Conservation (phyloP, 306 rosid genomes). For the Ziziphus jujuba region DNA sequence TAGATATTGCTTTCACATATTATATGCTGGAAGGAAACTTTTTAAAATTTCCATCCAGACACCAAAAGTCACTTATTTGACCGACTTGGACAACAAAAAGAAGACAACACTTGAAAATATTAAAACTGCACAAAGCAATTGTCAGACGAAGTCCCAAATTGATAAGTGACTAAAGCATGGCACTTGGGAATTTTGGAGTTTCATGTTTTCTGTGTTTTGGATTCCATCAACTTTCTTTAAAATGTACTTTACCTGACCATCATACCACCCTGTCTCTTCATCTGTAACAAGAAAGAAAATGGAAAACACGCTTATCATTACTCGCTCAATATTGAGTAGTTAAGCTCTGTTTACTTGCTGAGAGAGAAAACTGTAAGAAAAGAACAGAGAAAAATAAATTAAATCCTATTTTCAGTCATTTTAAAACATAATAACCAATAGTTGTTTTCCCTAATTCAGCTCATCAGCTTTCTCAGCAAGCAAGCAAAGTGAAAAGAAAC, state of each 20-base stretch:
- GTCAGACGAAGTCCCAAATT: background rate
- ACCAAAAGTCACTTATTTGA: too few relatives aligned
- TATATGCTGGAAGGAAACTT: too few relatives aligned
- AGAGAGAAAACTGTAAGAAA: background rate
- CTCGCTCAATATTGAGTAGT: background rate
- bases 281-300: slow-evolving; percentile 45
- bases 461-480: background rate
- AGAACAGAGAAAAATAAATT: background rate
- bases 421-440: too few relatives aligned
- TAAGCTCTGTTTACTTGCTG: background rate
- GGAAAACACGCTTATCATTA: background rate
- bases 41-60: too few relatives aligned
- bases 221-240: background rate
- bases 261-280: slow-evolving; percentile 99
- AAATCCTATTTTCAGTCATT: too few relatives aligned
- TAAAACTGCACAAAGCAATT: background rate
- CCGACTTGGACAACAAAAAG: too few relatives aligned
- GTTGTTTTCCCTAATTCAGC: too few relatives aligned
- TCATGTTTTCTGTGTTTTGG: too few relatives aligned
- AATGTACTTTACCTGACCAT: slow-evolving; percentile 69
- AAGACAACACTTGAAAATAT: too few relatives aligned
- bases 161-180: too few relatives aligned
- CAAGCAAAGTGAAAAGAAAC: background rate
- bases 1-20: too few relatives aligned
- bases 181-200: too few relatives aligned